Percentiles rank a stretch among this genome's conserved stretches.
phyloP scores from a whole-genome alignment of 306 rosid genomes.

The Quercus aquifolioides region DNA sequence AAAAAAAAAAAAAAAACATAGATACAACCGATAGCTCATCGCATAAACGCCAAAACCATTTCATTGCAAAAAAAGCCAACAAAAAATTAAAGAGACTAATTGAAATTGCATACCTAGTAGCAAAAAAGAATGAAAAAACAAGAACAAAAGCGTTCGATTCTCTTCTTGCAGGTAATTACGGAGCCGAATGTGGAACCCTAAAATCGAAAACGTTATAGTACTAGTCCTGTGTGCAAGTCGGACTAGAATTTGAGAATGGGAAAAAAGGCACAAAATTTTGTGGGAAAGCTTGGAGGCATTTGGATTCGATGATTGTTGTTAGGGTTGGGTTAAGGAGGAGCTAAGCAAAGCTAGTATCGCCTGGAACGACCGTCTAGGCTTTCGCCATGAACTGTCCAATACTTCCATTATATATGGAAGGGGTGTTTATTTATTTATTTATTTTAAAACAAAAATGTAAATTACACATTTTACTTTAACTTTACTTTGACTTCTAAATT shows the following conservation, averaged over 20 bases:
- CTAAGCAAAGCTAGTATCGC: neutral
- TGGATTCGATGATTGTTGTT: slow-evolving; percentile 1
- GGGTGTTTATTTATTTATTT: too few species aligned
- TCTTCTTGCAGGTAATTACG: neutral
- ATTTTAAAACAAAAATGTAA: too few species aligned
- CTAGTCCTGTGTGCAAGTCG: neutral
- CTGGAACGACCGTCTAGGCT: slow-evolving; percentile 4
- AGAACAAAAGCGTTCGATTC: neutral
- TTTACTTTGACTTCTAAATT: too few species aligned
- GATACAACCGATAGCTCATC: neutral
- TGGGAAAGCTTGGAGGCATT: neutral
- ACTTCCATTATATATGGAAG: neutral
- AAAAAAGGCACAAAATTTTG: neutral
- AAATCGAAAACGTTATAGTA: neutral
- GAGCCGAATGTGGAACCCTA: neutral
- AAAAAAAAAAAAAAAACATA: too few species aligned
- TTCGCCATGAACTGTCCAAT: neutral
- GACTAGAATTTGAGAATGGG: neutral
- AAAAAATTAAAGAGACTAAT: neutral
- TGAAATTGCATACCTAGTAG: slow-evolving; percentile 10
- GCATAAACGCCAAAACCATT: neutral
- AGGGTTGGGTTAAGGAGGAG: slow-evolving; percentile 9
- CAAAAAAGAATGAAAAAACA: neutral
- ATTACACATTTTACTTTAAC: too few species aligned
- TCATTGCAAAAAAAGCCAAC: neutral